Evolutionary conservation across 805 yeast species (phyloP), one percentile per base, ranked within the genome.

Genomic region (Candida schatavii): DNA sequence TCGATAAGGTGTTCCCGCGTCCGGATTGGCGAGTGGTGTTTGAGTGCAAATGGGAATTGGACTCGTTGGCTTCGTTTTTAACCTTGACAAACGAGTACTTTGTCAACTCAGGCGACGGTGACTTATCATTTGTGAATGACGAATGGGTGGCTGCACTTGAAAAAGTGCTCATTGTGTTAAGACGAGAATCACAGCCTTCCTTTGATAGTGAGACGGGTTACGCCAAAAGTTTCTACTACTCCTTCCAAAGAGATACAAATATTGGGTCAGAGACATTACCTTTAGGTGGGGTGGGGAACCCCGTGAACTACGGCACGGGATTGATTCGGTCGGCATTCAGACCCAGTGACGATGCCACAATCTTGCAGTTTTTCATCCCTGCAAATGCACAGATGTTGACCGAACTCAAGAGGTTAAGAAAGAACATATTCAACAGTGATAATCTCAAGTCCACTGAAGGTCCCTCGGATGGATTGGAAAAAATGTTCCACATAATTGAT

Each of bases 41-140:
- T 61, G 97, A 88, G 57, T 88, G 97, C 63, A 88, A 88, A 57
- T 88, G 85, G 70, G 97, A 88, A 57, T 68, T 88, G 42, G 97
- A 88, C 61, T 84, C 93, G 2, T 64, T 88, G 39, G 95, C 95
- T 0, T 82, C 93, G 4, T 88, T 88, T 52, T 65, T 88, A 43
- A 83, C 89, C 0, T 63, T 88, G 43, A 70, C 86, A 5, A 85
- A 83, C 54, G 91, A 83, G 44, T 89, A 83, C 57, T 81, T 66
- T 48, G 76, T 69, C 34, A 60, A 73, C 38, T 76, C 88, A 0
- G 67, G 63, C 2, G 57, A 54, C 10, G 49, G 50, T 11, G 85
- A 81, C 49, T 52, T 57, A 1, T 61, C 77, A 1, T 74, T 82
- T 37, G 53, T 78, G 28, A 71, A 68, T 31, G 51, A 57, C 1